These are phyloP conservation scores for Silene noctiflora DNA, from an alignment of 179 eudicot species.

Conservation along the genomic window DNA sequence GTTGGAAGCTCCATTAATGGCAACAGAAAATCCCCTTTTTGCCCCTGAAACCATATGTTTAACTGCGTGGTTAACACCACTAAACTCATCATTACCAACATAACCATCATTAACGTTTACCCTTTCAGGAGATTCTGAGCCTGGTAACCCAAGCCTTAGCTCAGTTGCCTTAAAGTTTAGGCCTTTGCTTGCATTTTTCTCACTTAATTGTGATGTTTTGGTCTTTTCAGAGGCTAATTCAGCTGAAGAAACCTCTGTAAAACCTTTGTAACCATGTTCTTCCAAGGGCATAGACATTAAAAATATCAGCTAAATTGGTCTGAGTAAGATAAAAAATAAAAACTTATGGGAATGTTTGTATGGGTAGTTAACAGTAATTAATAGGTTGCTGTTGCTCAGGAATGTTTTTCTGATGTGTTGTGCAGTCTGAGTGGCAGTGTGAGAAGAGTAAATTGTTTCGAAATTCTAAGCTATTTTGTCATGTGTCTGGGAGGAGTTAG, in stretches of 20 bases:
- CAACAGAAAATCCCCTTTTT: slow-evolving; percentile 34
- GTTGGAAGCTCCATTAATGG: slow-evolving; percentile 27
- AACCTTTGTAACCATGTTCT: slow-evolving; percentile 36
- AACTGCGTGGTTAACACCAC: slow-evolving; percentile 20
- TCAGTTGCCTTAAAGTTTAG: slow-evolving; percentile 72
- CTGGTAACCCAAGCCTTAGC: slow-evolving; percentile 75
- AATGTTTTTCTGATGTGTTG: background rate
- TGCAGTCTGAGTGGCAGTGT: background rate
- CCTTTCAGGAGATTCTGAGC: slow-evolving; percentile 51
- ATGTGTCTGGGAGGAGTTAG: background rate
- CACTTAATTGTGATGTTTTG: slow-evolving; percentile 11
- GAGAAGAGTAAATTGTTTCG: background rate
- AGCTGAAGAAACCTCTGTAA: slow-evolving; percentile 25
- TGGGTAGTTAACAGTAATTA: background rate
- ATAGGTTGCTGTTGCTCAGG: background rate
- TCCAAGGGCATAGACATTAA: slow-evolving; percentile 26
- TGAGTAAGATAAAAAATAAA: background rate
- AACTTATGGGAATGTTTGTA: background rate
- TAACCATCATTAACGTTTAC: slow-evolving; percentile 20
- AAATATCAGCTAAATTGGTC: background rate
- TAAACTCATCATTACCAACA: slow-evolving; percentile 9
- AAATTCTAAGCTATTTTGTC: background rate
- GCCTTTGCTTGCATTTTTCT: slow-evolving; percentile 23
- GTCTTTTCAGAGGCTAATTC: slow-evolving; percentile 20
- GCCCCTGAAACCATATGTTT: slow-evolving; percentile 27